Base-by-base conservation (phyloP, 2,329 filamentous ascomycete genomes). In the Huntiella moniliformis region DNA sequence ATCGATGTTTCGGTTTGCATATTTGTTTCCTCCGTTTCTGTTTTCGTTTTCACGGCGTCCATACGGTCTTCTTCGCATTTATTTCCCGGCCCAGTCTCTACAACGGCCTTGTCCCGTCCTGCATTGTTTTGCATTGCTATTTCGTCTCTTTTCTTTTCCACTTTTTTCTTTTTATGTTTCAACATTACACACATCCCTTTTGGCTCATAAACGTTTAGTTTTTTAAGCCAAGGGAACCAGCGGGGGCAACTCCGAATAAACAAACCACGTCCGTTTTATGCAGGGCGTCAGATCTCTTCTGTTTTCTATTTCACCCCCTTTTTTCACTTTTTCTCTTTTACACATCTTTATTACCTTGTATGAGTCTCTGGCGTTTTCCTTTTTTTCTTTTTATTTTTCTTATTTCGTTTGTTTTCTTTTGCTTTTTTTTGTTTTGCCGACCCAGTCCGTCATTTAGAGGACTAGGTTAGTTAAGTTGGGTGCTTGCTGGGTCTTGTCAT, bases 121-220 rank as follows among this genome's bases (percentile, higher is more conserved):
- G 22, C 40, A 34, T 42, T 18, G 32, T 46, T 34, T 49, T 42
- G 42, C 18, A 36, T 16, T 33, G 8, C 32, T 45, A 18, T 32
- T 48, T 36, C 43, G 40, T 49, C 39, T 28, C 37, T 45, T 44
- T 10, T 8, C 32, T 46, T 18, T 8, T 4, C 33, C n/a, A n/a
- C n/a, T 39, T 28, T 42, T 8, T 13, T 35, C 18, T 28, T 34
- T 38, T 31, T 41, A 42, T 38, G 35, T 22, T 38, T 13, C 11
- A 18, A 16, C 17, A 28, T 16, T 17, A 40, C 31, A 13, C 22
- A 28, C 10, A 28, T 28, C 22, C 22, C 22, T 28, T 28, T 2
- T 6, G 22, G 2, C 22, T 28, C 22, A 28, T 28, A 28, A 28
- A 28, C 22, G 2, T 6, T 28, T 32, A 5, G 18, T 35, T 40